phyloP scores from a whole-genome alignment of 2,329 filamentous ascomycete genomes.

The Talaromyces albobiverticillius region DNA sequence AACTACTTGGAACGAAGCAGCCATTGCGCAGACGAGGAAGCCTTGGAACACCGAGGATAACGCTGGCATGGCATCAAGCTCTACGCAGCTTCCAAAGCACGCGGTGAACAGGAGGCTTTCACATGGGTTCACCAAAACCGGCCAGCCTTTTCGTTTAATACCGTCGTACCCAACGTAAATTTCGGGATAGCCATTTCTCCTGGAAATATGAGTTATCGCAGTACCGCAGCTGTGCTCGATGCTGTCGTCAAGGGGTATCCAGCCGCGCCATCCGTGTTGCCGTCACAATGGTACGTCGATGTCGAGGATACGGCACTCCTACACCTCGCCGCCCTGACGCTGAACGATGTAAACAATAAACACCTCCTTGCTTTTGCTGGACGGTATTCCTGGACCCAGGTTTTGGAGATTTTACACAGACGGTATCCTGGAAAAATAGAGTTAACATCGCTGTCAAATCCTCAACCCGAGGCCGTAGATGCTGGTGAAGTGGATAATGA shows the following conservation, averaged over 20 bases:
- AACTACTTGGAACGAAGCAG: not conserved
- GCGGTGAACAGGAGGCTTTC: not conserved
- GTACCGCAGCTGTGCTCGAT: not conserved
- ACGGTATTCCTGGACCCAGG: not conserved
- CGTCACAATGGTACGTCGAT: slow-evolving; percentile 4
- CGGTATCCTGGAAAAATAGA: not conserved
- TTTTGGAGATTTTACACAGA: not conserved
- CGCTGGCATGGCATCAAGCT: slow-evolving; percentile 3
- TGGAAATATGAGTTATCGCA: slow-evolving; percentile 3
- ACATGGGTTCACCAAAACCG: not conserved
- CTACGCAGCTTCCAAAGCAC: slow-evolving; percentile 4
- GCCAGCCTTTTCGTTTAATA: not conserved
- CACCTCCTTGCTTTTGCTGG: not conserved
- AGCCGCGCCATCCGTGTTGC: not conserved
- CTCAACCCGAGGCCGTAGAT: not conserved
- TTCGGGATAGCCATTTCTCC: not conserved
- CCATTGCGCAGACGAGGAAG: not conserved
- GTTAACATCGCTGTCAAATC: not conserved
- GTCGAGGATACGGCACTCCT: slow-evolving; percentile 4
- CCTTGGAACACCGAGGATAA: not conserved
- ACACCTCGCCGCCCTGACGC: not conserved
- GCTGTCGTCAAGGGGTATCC: slow-evolving; percentile 4
- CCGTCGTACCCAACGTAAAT: slow-evolving; percentile 1
- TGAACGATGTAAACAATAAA: not conserved
- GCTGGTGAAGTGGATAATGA: not conserved